A percentile compares a stretch with the other conserved stretches of the same genome.
phyloP scores from a whole-genome alignment of 2,329 filamentous ascomycete genomes.

The Sphaerulina populicola region DNA sequence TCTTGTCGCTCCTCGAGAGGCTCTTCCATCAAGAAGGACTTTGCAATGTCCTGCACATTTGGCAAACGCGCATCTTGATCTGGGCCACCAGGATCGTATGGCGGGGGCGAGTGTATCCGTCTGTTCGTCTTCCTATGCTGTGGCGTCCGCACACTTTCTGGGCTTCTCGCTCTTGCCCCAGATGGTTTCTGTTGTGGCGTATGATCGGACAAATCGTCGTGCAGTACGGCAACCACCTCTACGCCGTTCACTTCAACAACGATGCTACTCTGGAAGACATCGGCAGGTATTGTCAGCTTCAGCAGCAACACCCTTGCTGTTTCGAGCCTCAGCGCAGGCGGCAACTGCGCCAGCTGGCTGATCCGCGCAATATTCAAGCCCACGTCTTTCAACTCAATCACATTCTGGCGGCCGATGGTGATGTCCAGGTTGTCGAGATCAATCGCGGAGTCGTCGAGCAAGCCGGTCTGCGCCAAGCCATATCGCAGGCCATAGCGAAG shows the following conservation, averaged over 20 bases:
- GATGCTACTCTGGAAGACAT: slow-evolving; percentile 80
- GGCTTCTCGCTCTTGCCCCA: slow-evolving; percentile 20
- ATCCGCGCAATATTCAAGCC: slow-evolving; percentile 60
- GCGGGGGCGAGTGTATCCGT: slow-evolving; percentile 30
- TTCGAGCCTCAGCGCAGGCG: slow-evolving; percentile 59
- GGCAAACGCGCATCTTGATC: slow-evolving; percentile 41
- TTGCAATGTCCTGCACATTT: slow-evolving; percentile 62
- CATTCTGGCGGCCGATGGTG: slow-evolving; percentile 69
- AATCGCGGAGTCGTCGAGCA: slow-evolving; percentile 79
- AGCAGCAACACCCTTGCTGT: slow-evolving; percentile 68
- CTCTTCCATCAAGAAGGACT: slow-evolving; percentile 69
- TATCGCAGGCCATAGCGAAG: slow-evolving; percentile 55
- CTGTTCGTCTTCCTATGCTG: slow-evolving; percentile 32
- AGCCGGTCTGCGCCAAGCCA: slow-evolving; percentile 70
- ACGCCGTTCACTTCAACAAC: slow-evolving; percentile 73
- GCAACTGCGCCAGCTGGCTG: slow-evolving; percentile 48
- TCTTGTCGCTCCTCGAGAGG: slow-evolving; percentile 56
- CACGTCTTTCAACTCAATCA: slow-evolving; percentile 79
- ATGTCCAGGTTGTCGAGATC: slow-evolving; percentile 82
- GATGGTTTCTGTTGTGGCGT: slow-evolving; percentile 32
- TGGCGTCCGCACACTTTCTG: slow-evolving; percentile 21
- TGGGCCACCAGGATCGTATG: slow-evolving; percentile 19
- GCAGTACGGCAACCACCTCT: slow-evolving; percentile 48
- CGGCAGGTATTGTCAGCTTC: slow-evolving; percentile 74
- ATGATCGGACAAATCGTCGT: slow-evolving; percentile 20